These are phyloP conservation scores for Xerocomus cyaneibrunnescens DNA, from an alignment of 1,284 basidiomycete species.

Conservation along the genomic window DNA sequence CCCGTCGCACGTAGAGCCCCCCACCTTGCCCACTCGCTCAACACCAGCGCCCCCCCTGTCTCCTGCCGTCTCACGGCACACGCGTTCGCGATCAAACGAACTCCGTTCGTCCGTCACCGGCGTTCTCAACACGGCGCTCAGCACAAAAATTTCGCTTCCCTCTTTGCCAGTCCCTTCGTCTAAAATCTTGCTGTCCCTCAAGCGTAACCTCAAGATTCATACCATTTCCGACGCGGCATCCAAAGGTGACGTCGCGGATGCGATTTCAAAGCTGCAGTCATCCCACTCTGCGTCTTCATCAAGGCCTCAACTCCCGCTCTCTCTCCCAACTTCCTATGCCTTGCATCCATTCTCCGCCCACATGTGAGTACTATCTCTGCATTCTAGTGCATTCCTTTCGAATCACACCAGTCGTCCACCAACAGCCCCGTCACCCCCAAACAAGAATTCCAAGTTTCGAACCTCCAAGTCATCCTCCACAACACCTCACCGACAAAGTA, in stretches of 20 bases:
- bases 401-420: conserved; percentile 18
- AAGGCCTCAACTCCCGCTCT: conserved; percentile 11
- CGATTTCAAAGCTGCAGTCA: not conserved
- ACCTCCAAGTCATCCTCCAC: conserved; percentile 6
- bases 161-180: conserved; percentile 20
- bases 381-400: not conserved
- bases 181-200: conserved; percentile 26
- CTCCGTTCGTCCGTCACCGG: conserved; percentile 39
- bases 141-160: conserved; percentile 34
- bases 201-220: conserved; percentile 19
- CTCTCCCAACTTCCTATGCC: conserved; percentile 14
- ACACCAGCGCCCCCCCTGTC: too few species aligned
- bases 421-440: conserved; percentile 19
- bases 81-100: conserved; percentile 25
- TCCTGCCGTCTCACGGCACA: too few species aligned
- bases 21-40: conserved; percentile 13
- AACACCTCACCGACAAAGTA: conserved; percentile 1
- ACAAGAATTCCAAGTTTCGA: conserved; percentile 17
- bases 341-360: conserved; percentile 20
- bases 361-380: conserved; percentile 15
- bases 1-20: conserved; percentile 12
- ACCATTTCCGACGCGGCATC: not conserved
- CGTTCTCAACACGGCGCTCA: conserved; percentile 48
- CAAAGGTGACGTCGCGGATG: not conserved
- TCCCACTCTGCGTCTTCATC: conserved; percentile 3